These are phyloP conservation scores for Nectriaceae sp. DNA, from an alignment of 2,329 filamentous ascomycete species.

Conservation along the genomic window DNA sequence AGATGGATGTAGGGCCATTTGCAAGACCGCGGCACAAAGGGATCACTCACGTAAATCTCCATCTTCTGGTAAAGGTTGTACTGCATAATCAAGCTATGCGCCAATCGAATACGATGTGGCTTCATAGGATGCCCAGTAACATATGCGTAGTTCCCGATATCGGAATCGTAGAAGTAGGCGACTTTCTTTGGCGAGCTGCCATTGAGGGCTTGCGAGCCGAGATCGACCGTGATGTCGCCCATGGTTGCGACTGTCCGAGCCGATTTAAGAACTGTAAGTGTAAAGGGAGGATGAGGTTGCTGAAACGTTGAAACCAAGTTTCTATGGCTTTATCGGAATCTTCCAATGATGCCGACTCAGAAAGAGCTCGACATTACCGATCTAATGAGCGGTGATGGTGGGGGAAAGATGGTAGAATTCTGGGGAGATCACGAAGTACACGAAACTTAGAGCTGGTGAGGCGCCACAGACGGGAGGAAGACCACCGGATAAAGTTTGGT, in stretches of 20 bases:
- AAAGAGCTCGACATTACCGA: constrained; percentile 24
- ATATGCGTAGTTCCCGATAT: constrained; percentile 98
- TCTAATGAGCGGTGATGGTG: constrained; percentile 1
- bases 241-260: constrained; percentile 28
- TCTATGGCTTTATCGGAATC: constrained; percentile 2
- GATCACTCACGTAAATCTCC: constrained; percentile 81
- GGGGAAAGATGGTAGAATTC: constrained; percentile 14
- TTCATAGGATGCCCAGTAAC: constrained; percentile 98
- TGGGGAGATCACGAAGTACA: constrained; percentile 21
- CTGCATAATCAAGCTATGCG: constrained; percentile 93
- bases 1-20: background rate
- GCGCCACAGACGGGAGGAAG: constrained; percentile 16
- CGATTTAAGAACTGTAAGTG: constrained; percentile 16
- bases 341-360: constrained; percentile 16
- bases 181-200: constrained; percentile 70
- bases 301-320: background rate
- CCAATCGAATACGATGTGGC: constrained; percentile 90
- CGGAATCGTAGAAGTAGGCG: constrained; percentile 97
- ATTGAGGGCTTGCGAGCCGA: constrained; percentile 50
- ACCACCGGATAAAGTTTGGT: constrained; percentile 31
- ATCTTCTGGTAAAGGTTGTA: constrained; percentile 96
- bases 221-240: constrained; percentile 40
- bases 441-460: no score
- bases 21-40: no score
- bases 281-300: constrained; percentile 6